Evolutionary conservation across 768 basidiomycete species (phyloP).

Genomic region (Hydnum rufescens): DNA sequence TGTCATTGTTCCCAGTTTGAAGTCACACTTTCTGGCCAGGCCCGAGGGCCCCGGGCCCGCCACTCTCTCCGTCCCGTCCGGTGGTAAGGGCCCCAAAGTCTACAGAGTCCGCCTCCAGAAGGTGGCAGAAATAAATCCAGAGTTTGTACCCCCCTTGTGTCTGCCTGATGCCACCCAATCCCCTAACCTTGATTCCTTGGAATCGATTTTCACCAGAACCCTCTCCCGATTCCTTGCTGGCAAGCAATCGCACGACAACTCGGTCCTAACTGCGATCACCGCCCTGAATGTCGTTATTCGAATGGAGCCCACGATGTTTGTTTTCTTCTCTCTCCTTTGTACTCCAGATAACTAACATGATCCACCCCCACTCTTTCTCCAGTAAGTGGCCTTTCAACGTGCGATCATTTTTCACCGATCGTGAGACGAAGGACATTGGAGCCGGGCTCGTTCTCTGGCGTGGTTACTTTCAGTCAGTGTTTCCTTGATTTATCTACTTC

Average conservation of each 20-base stretch:
- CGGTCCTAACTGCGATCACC: constrained; percentile 45
- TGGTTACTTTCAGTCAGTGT: constrained; percentile 46
- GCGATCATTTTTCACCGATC: constrained; percentile 50
- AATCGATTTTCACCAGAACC: constrained; percentile 24
- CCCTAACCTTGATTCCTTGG: background rate
- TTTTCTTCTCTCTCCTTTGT: background rate
- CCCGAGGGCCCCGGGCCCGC: constrained; percentile 23
- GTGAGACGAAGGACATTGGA: constrained; percentile 30
- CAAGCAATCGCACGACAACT: constrained; percentile 45
- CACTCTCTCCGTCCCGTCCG: constrained; percentile 6
- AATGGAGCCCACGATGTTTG: constrained; percentile 41
- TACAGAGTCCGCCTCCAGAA: constrained; percentile 45
- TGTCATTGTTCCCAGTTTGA: background rate
- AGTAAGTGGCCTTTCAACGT: constrained; percentile 46
- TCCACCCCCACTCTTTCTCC: background rate
- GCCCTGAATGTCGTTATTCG: constrained; percentile 48
- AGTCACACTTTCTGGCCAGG: constrained; percentile 37
- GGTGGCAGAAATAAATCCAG: constrained; percentile 39
- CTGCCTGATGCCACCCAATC: background rate
- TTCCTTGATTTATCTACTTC: background rate
- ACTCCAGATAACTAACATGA: too few relatives aligned
- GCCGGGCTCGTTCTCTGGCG: constrained; percentile 52
- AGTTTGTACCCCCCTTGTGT: constrained; percentile 18
- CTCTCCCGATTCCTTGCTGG: constrained; percentile 44
- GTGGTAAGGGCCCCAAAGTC: constrained; percentile 26